Conservation (phyloP, 148 eudicot species). For the Camellia japonica region DNA sequence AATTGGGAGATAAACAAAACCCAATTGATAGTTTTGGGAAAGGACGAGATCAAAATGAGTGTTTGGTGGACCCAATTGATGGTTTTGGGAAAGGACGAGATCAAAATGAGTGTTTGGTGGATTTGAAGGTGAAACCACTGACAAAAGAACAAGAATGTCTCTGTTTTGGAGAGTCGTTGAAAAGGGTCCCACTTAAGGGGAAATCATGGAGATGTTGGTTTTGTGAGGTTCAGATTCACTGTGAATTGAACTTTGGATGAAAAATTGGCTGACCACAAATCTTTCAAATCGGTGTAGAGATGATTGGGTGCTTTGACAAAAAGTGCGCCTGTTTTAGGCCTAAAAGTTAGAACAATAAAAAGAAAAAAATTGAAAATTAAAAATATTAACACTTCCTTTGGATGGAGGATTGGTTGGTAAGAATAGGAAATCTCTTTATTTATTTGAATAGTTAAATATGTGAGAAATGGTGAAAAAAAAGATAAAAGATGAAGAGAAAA, state of each 20-base stretch:
- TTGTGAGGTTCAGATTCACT: slow-evolving; percentile 6
- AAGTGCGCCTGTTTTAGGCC: no score
- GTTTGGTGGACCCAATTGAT: slow-evolving; percentile 1
- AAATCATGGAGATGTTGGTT: slow-evolving; percentile 8
- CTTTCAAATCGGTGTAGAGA: neutral
- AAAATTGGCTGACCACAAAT: neutral
- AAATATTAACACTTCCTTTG: no score
- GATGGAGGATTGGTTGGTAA: no score
- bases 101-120: neutral
- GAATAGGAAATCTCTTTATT: no score
- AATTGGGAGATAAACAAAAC: slow-evolving; percentile 6
- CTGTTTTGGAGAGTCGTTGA: neutral
- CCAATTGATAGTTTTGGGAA: slow-evolving; percentile 5
- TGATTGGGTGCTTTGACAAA: no score
- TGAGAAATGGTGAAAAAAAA: no score
- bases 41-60: neutral
- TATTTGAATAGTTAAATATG: no score
- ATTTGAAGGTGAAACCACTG: neutral
- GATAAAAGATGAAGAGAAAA: no score
- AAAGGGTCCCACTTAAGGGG: neutral
- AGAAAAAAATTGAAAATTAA: no score
- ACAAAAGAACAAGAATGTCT: neutral
- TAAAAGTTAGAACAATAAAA: no score
- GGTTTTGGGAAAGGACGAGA: slow-evolving; percentile 3
- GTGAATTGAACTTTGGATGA: neutral